Evolutionary conservation across 148 eudicot species (phyloP), one percentile per base, ranked within the genome.

Genomic region (Camellia granthamiana): DNA sequence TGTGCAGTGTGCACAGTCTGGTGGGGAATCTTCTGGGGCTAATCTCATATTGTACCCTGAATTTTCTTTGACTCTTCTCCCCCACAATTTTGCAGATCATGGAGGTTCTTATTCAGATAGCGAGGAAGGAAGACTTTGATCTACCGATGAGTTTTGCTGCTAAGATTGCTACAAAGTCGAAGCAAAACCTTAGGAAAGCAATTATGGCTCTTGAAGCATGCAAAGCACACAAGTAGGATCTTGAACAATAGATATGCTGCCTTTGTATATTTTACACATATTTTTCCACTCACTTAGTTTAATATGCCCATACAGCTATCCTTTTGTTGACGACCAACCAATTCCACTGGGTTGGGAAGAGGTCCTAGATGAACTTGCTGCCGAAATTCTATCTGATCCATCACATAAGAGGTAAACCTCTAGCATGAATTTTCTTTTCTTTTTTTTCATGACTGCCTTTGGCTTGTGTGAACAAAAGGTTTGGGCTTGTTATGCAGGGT

Each of bases 181-280:
- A 83, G 71, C 87, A 86, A 43, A 88, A 86, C 44, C 58, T 84
- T 71, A 86, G 87, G 82, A 86, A 84, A 72, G 88, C 90, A 77
- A 88, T 88, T 10, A 88, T 88, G 90, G 88, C 90, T 76, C 90
- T 88, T 80, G 90, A 88, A 80, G 90, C 90, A 75, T 88, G 90
- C 90, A 88, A 84, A 83, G 80, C 87, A 58, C 87, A 88, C 82
- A 86, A 82, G 90, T 88, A 75, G 67, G 74, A 59, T 55, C 14
- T 11, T 46, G 12, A 47, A 44, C 1, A 2, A 46, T 8, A 15
- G 23, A 58, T 21, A 30, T 4, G 41, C 11, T 52, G 14, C 52
- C 47, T 66, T 82, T n/a, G 5, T 78, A 4, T 21, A 4, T 15
- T 58, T 68, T 56, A 9, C 47, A 51, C 30, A n/a, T 18, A 52